Conservation (phyloP, 495 filamentous ascomycete genomes). For the Xylaria telfairii region DNA sequence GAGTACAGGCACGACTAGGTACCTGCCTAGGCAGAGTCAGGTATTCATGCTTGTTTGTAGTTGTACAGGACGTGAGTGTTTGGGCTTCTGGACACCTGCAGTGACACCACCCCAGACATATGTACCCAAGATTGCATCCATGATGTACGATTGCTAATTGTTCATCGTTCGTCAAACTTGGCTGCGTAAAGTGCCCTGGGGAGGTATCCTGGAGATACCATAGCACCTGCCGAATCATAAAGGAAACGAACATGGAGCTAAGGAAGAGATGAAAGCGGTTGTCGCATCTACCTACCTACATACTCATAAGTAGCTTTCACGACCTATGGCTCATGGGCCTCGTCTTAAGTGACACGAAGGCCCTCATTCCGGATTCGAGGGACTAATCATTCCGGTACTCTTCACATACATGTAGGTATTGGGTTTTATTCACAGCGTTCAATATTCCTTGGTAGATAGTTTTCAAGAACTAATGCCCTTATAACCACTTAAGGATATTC, state of each 20-base stretch:
- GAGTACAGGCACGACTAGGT: no score
- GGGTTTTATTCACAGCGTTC: not conserved
- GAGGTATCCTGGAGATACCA: not conserved
- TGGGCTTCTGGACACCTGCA: not conserved
- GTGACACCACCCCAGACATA: not conserved
- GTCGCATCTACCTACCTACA: not conserved
- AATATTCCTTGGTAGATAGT: not conserved
- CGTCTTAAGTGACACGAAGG: not conserved
- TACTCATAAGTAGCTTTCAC: not conserved
- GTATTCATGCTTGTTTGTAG: not conserved
- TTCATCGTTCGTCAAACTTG: not conserved
- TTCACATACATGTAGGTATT: no score
- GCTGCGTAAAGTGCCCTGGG: not conserved
- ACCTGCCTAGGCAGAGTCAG: no score
- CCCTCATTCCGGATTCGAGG: not conserved
- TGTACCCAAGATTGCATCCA: not conserved
- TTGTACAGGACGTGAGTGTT: not conserved
- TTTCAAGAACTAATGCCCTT: conserved; percentile 3
- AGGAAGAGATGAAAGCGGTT: not conserved
- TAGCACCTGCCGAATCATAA: not conserved
- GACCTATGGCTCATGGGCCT: not conserved
- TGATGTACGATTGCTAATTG: not conserved
- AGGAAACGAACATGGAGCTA: not conserved
- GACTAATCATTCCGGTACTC: not conserved
- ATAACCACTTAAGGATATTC: conserved; percentile 33